Conservation (phyloP, 169 alveolate species). For the Theileria parva region DNA sequence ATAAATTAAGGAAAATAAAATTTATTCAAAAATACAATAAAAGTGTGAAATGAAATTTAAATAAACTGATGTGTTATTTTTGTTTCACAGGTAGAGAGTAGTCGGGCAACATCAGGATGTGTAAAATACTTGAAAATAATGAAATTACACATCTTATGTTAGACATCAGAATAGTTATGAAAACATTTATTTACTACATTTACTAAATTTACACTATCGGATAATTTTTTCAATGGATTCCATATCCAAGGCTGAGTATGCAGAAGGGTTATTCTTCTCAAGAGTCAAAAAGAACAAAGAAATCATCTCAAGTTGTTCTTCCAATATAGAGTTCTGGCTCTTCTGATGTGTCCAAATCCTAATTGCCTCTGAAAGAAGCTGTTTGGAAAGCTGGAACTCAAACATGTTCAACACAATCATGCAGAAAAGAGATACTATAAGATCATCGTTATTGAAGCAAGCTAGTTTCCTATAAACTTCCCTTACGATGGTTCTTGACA, state of each 20-base stretch:
- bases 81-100: too few species aligned
- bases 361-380: conserved; percentile 28
- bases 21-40: too few species aligned
- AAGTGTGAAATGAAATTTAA: too few species aligned
- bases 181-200: conserved; percentile 2
- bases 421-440: conserved; percentile 61
- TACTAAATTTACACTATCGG: conserved; percentile 1
- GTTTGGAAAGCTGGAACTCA: conserved; percentile 39
- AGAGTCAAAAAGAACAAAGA: conserved; percentile 43
- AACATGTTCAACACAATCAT: conserved; percentile 47
- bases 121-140: too few species aligned
- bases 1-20: too few species aligned
- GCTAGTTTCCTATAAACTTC: conserved; percentile 74
- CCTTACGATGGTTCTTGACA: conserved; percentile 72
- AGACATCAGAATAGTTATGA: background rate
- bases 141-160: background rate
- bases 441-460: conserved; percentile 74
- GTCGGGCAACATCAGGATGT: too few species aligned
- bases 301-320: conserved; percentile 28
- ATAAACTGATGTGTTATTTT: too few species aligned
- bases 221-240: background rate
- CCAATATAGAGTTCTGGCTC: conserved; percentile 7
- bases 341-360: conserved; percentile 58
- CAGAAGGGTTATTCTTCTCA: background rate
- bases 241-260: conserved; percentile 14